These are phyloP conservation scores for Lachnellula subtilissima DNA, from an alignment of 2,329 filamentous ascomycete genomes.

Conservation along the genomic window DNA sequence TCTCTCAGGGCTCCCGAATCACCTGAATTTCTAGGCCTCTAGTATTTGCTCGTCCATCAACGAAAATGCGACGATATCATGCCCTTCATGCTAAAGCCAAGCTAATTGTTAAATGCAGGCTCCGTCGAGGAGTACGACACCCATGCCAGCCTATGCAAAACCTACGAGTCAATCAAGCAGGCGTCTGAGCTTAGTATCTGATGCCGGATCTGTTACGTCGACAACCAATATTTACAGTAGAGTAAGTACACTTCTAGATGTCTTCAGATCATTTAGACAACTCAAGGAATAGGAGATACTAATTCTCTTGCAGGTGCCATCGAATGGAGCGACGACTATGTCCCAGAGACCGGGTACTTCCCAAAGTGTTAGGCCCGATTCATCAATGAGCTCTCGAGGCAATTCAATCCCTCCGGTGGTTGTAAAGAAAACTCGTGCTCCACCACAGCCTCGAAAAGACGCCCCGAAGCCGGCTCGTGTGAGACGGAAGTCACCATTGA, in stretches of 20 bases:
- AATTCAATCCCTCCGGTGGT: conserved; percentile 37
- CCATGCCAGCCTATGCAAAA: conserved; percentile 28
- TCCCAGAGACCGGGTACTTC: conserved; percentile 37
- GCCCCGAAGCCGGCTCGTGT: conserved; percentile 31
- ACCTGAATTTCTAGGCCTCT: no score
- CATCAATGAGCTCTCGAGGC: conserved; percentile 39
- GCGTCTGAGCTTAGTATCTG: conserved; percentile 42
- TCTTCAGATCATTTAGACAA: no score
- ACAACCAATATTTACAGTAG: conserved; percentile 19
- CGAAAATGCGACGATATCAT: not conserved
- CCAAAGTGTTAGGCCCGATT: conserved; percentile 38
- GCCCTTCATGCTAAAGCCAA: not conserved
- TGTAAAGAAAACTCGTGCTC: conserved; percentile 57
- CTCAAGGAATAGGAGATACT: not conserved
- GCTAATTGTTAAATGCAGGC: conserved; percentile 17
- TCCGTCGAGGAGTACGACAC: conserved; percentile 21
- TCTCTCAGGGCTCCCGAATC: not conserved
- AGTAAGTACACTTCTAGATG: not conserved
- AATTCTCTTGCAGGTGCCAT: conserved; percentile 15
- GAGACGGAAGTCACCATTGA: conserved; percentile 26
- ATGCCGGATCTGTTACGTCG: conserved; percentile 30
- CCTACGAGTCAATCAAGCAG: conserved; percentile 29
- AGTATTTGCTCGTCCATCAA: no score
- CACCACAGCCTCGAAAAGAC: conserved; percentile 38
- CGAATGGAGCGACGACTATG: conserved; percentile 21